These are phyloP conservation scores for Mortierella sp. DNA, from an alignment of 371 early-diverging fungal genomes.

Conservation along the genomic window DNA sequence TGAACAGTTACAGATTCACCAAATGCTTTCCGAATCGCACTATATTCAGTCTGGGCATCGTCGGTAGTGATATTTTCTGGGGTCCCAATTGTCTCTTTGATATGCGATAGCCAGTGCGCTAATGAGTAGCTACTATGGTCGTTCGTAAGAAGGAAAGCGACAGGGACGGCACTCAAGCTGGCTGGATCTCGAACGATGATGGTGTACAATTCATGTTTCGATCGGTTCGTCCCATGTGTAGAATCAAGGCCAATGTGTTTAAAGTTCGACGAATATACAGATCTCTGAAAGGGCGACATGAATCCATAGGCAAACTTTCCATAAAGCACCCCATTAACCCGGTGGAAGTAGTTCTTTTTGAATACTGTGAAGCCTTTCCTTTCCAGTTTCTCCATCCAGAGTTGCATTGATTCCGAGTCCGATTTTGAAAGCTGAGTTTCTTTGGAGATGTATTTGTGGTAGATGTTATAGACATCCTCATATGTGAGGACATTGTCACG, in stretches of 20 bases:
- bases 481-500: background rate
- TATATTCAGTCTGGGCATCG: background rate
- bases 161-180: background rate
- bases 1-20: background rate
- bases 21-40: background rate
- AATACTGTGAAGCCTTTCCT: background rate
- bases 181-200: background rate
- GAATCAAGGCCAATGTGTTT: background rate
- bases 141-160: constrained; percentile 1
- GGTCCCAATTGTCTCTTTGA: background rate
- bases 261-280: background rate
- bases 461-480: background rate
- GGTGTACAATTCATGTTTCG: background rate
- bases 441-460: background rate
- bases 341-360: background rate
- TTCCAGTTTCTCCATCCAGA: background rate
- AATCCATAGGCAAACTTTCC: background rate
- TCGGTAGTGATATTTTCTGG: background rate
- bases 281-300: background rate
- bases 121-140: background rate
- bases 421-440: background rate
- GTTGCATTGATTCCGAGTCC: background rate
- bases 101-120: background rate
- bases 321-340: background rate
- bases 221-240: constrained; percentile 1